Base-by-base conservation (phyloP, 352 stramenopile species). In the Globisporangium heterothallicum region DNA sequence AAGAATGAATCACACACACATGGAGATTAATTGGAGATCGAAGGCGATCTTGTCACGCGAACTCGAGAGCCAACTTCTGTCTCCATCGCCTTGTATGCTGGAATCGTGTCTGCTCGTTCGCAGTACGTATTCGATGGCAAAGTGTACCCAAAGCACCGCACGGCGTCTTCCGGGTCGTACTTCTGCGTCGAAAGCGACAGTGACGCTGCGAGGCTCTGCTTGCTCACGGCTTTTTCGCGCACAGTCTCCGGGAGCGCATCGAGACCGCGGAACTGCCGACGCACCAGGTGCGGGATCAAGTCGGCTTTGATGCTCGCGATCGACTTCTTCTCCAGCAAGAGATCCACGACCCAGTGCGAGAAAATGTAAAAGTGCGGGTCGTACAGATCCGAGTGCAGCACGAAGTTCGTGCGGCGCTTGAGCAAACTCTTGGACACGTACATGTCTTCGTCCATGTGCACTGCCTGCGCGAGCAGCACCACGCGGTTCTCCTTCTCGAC, bases 331-430 rank as follows among this genome's bases (percentile, higher is more conserved):
- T 89, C 79, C 34, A 79, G 59, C 52, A 92, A 47, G 34, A 90
- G 58, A 26, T 89, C 75, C 8, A 92, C 53, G 42, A 92, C 79
- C 79, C 82, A 90, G 58, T 89, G 79, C 40, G 82, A 80, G 49
- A 92, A 92, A 51, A 92, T 84, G 72, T 91, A 92, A 38, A 92
- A 80, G 57, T 92, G 82, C 35, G 74, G 65, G 49, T 92, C 82
- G 58, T 89, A 91, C 46, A 91, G 62, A 34, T 92, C 79, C 62
- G 78, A 78, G 62, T 86, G 82, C 46, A 92, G 64, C 49, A 81
- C 76, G 42, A 92, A 75, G 53, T 83, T 74, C 49, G 71, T 76
- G 24, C 72, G 70, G 41, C 79, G 71, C 69, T 90, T 87, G 42
- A 87, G 71, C 34, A 92, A 65, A 46, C 72, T 72, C 70, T 89